phyloP scores from a whole-genome alignment of 1,284 basidiomycete genomes.

The Cutaneotrichosporon mucoides region DNA sequence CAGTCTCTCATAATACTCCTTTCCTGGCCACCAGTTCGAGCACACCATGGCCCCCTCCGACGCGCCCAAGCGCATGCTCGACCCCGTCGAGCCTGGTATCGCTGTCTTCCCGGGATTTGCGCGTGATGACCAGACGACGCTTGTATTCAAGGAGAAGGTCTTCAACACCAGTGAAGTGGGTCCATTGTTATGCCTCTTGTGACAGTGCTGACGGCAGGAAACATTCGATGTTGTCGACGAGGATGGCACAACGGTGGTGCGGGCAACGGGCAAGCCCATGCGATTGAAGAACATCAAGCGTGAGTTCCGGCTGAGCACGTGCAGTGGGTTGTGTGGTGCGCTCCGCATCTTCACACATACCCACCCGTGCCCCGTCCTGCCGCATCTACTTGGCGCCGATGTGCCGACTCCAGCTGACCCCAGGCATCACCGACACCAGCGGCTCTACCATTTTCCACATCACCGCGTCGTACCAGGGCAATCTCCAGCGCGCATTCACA shows the following conservation, averaged over 20 bases:
- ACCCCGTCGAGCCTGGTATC: slow-evolving; percentile 4
- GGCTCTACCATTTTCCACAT: background rate
- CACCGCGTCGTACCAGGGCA: background rate
- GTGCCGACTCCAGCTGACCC: background rate
- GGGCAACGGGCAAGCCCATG: background rate
- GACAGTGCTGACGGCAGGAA: background rate
- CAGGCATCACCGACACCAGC: background rate
- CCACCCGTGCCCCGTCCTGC: too few relatives aligned
- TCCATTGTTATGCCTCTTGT: background rate
- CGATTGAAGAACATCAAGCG: background rate
- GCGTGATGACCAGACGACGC: background rate
- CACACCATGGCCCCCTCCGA: background rate
- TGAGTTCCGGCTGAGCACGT: background rate
- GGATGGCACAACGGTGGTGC: background rate
- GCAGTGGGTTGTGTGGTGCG: too few relatives aligned
- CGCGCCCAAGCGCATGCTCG: slow-evolving; percentile 6
- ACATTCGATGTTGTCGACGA: slow-evolving; percentile 5
- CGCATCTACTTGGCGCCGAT: too few relatives aligned
- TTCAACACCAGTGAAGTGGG: background rate
- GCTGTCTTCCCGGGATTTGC: background rate
- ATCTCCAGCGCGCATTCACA: background rate
- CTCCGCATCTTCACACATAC: too few relatives aligned
- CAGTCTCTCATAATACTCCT: background rate
- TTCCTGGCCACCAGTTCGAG: background rate
- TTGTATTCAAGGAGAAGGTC: slow-evolving; percentile 4